A percentile compares a stretch with the other conserved stretches of the same genome.
These are phyloP conservation scores for Neoscytalidium dimidiatum DNA, from an alignment of 2,329 filamentous ascomycete genomes.

Conservation along the genomic window DNA sequence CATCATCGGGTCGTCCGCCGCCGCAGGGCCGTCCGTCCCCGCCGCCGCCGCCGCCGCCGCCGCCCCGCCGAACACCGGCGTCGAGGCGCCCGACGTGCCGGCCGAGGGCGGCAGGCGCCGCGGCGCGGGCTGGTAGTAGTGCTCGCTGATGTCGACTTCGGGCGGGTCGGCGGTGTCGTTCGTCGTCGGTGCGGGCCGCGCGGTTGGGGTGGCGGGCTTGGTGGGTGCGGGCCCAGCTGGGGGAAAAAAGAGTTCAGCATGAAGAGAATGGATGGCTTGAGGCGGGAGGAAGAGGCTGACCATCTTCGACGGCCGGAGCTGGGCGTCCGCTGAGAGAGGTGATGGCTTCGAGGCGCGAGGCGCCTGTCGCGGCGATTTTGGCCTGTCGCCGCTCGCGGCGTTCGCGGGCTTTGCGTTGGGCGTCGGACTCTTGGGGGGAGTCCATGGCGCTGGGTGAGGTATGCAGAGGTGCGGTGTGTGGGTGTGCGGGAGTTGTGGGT, in stretches of 20 bases:
- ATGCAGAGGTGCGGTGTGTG: neutral
- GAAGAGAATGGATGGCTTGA: neutral
- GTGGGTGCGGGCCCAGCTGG: neutral
- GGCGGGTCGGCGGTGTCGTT: slow-evolving; percentile 57
- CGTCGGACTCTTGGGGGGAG: slow-evolving; percentile 38
- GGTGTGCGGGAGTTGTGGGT: neutral
- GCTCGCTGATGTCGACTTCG: slow-evolving; percentile 77
- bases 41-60: slow-evolving; percentile 25
- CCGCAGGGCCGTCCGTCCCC: slow-evolving; percentile 21
- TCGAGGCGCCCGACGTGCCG: slow-evolving; percentile 26
- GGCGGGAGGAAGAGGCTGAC: slow-evolving; percentile 18
- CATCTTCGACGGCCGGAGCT: slow-evolving; percentile 47
- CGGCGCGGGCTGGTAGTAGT: slow-evolving; percentile 63
- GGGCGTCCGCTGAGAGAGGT: slow-evolving; percentile 64
- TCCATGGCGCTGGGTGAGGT: slow-evolving; percentile 4
- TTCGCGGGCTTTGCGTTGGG: slow-evolving; percentile 64
- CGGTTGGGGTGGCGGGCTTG: slow-evolving; percentile 27
- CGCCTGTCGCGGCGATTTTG: slow-evolving; percentile 73
- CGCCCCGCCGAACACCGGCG: slow-evolving; percentile 23
- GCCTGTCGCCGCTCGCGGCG: slow-evolving; percentile 79
- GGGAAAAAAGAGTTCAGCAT: neutral
- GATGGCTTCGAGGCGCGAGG: slow-evolving; percentile 72
- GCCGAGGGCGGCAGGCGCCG: slow-evolving; percentile 29
- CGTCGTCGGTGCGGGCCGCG: slow-evolving; percentile 28
- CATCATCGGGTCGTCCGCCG: slow-evolving; percentile 65